A percentile compares a stretch with the other conserved stretches of the same genome.
Conservation (phyloP, 192 early-diverging fungal species). For the Podochytrium sp. region DNA sequence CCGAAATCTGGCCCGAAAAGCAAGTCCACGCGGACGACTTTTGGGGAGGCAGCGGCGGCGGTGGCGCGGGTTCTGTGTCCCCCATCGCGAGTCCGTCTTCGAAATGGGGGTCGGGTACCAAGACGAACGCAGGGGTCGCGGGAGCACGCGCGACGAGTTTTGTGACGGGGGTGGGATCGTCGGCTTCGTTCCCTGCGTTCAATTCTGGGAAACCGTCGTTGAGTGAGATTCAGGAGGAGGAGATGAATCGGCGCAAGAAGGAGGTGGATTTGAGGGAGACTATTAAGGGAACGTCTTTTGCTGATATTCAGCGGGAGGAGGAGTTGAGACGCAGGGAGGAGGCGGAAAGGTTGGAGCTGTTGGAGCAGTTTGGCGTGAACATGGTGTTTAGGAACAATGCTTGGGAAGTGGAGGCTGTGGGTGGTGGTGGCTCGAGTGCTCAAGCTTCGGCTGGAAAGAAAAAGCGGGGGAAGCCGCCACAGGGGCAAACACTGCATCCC, state of each 20-base stretch:
- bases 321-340: conserved; percentile 38
- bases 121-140: no score
- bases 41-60: neutral
- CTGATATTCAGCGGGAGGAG: conserved; percentile 46
- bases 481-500: neutral
- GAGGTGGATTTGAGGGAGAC: conserved; percentile 8
- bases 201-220: no score
- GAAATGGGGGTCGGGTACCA: no score
- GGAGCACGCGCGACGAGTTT: no score
- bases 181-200: no score
- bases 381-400: conserved; percentile 33
- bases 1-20: neutral
- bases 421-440: neutral
- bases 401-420: conserved; percentile 28
- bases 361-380: conserved; percentile 37
- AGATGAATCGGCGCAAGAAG: conserved; percentile 24
- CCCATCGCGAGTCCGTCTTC: neutral
- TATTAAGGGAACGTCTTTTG: conserved; percentile 31
- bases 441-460: neutral
- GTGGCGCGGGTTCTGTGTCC: neutral
- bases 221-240: conserved; percentile 32
- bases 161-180: no score
- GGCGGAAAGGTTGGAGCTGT: conserved; percentile 36
- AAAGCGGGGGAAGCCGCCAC: neutral
- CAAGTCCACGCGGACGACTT: neutral